These are phyloP conservation scores for Trifolium pratense DNA, from an alignment of 306 rosid genomes.

Conservation along the genomic window DNA sequence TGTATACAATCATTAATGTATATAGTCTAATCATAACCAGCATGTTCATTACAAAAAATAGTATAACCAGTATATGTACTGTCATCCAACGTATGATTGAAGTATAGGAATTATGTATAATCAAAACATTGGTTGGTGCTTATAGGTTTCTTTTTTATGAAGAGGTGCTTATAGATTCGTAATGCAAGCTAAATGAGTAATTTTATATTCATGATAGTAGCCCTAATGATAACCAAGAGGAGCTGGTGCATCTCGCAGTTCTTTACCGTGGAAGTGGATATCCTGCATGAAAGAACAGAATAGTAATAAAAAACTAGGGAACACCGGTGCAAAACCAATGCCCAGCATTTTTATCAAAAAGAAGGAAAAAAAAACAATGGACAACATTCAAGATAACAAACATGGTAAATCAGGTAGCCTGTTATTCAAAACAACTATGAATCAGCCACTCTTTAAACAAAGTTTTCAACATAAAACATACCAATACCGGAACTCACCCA, in stretches of 20 bases:
- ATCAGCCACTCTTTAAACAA: constrained; percentile 5
- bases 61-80: constrained; percentile 2
- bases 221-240: constrained; percentile 69
- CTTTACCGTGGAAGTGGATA: constrained; percentile 70
- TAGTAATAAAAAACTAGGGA: not conserved
- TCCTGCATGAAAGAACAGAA: constrained; percentile 55
- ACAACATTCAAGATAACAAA: not conserved
- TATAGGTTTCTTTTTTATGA: not conserved
- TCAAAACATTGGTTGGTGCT: not conserved
- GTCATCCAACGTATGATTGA: not conserved
- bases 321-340: constrained; percentile 23
- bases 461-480: constrained; percentile 14
- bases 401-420: constrained; percentile 7
- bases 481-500: not conserved
- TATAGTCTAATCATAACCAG: not conserved
- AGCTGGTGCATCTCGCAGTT: constrained; percentile 76
- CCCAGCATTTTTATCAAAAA: not conserved
- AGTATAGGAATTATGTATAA: constrained; percentile 16
- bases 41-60: constrained; percentile 4
- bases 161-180: constrained; percentile 6
- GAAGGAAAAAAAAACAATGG: not conserved
- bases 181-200: not conserved
- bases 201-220: constrained; percentile 6
- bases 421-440: constrained; percentile 1
- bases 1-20: not conserved